Evolutionary conservation across 176 grass and related monocot genomes (phyloP).

Genomic region (Cenchrus americanus): DNA sequence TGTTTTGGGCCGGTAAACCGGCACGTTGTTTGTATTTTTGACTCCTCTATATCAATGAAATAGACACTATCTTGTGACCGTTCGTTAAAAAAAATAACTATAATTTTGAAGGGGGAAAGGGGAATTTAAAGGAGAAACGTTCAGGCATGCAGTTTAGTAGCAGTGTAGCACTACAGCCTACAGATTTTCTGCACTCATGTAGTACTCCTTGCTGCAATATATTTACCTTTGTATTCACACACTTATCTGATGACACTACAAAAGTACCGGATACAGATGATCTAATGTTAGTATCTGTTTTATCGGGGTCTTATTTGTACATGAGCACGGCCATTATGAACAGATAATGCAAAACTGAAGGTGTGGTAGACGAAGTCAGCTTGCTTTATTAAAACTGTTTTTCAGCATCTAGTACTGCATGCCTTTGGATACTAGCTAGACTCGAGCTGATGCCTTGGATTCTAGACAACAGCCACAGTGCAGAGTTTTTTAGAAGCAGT

Average conservation of each 20-base stretch:
- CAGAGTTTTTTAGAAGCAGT: neutral
- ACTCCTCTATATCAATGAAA: too few species aligned
- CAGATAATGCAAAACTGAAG: neutral
- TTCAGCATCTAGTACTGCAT: neutral
- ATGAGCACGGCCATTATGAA: neutral
- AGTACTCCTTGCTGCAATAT: neutral
- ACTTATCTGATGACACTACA: neutral
- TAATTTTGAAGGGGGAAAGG: too few species aligned
- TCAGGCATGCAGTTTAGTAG: neutral
- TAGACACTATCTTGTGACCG: too few species aligned
- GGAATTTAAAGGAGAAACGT: neutral
- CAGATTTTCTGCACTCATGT: neutral
- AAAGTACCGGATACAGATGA: neutral
- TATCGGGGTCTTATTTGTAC: neutral
- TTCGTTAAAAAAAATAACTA: neutral
- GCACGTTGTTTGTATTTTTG: too few species aligned
- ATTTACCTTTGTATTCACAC: neutral
- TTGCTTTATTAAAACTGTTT: neutral
- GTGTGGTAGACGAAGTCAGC: neutral
- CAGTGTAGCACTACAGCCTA: neutral
- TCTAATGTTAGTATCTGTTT: neutral
- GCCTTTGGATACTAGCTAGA: constrained; percentile 24
- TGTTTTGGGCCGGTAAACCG: too few species aligned
- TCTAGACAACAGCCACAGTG: neutral
- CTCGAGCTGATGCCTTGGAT: constrained; percentile 12